phyloP scores from a whole-genome alignment of 257 asterid genomes.

The Solanum etuberosum region DNA sequence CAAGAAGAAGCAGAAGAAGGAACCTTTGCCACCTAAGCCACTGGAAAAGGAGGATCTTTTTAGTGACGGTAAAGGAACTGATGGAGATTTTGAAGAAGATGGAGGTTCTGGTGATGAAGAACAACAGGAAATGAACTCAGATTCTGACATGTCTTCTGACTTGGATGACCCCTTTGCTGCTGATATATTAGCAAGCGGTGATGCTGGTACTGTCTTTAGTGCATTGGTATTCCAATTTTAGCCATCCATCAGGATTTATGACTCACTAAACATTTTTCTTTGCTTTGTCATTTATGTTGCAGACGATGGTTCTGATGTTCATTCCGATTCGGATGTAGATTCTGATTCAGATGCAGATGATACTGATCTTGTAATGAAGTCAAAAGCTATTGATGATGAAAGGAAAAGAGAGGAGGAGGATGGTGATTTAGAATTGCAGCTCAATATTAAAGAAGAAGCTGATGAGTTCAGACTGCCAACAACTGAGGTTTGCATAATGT shows the following conservation, averaged over 20 bases:
- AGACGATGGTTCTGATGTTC: not conserved
- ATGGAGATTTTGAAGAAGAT: conserved; percentile 19
- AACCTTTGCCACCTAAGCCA: conserved; percentile 7
- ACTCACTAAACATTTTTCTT: not conserved
- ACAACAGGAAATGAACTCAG: conserved; percentile 27
- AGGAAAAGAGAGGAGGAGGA: conserved; percentile 35
- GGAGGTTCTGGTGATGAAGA: conserved; percentile 36
- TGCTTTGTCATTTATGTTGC: not conserved
- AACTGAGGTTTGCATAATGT: conserved; percentile 36
- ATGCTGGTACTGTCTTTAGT: conserved; percentile 37
- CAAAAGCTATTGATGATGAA: conserved; percentile 42
- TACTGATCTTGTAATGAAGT: conserved; percentile 32
- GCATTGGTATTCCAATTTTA: not conserved
- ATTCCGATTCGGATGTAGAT: conserved; percentile 32
- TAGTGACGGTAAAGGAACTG: conserved; percentile 37
- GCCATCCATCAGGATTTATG: not conserved
- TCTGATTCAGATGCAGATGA: conserved; percentile 55
- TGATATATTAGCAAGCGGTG: conserved; percentile 59
- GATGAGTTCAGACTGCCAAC: conserved; percentile 84
- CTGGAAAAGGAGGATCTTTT: conserved; percentile 29
- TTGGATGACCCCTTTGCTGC: conserved; percentile 66
- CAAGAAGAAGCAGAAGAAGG: conserved; percentile 55
- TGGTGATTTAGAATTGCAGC: conserved; percentile 41
- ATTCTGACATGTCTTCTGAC: conserved; percentile 62
- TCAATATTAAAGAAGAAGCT: conserved; percentile 54